Conservation (phyloP, 2,329 filamentous ascomycete genomes). For the Neofusicoccum umdonicola region DNA sequence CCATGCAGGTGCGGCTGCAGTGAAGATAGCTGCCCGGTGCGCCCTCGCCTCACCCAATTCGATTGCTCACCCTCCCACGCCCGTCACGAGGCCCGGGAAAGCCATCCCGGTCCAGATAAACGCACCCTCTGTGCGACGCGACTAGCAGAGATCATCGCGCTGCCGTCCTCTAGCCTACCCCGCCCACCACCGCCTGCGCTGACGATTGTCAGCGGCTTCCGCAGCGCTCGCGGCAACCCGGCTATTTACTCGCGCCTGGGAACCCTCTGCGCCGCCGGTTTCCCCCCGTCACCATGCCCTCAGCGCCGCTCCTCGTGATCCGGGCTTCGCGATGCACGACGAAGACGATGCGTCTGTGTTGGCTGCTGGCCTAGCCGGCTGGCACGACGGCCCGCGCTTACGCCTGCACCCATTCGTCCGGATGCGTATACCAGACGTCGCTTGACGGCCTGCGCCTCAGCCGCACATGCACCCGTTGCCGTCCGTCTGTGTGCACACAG, state of each 20-base stretch:
- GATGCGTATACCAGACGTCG: neutral
- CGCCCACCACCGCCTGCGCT: neutral
- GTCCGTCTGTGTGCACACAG: neutral
- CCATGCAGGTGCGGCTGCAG: conserved; percentile 6
- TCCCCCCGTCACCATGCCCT: neutral
- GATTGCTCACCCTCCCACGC: neutral
- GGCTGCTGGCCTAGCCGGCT: neutral
- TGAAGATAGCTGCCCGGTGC: conserved; percentile 2
- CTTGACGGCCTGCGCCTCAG: conserved; percentile 3
- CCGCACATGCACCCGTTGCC: neutral
- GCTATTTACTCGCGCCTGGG: neutral
- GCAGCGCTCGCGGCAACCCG: neutral
- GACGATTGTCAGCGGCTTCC: neutral
- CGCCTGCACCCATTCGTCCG: conserved; percentile 1
- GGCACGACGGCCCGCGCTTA: conserved; percentile 9
- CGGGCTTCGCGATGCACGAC: neutral
- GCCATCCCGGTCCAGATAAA: conserved; percentile 3
- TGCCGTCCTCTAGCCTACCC: conserved; percentile 4
- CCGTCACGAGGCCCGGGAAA: neutral
- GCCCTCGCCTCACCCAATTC: neutral
- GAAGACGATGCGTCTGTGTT: neutral
- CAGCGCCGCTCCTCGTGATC: neutral
- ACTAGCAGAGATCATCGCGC: neutral
- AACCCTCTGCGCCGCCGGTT: neutral
- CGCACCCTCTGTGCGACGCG: neutral